Conservation (phyloP, 495 filamentous ascomycete species). For the Aspergillus sparsus region DNA sequence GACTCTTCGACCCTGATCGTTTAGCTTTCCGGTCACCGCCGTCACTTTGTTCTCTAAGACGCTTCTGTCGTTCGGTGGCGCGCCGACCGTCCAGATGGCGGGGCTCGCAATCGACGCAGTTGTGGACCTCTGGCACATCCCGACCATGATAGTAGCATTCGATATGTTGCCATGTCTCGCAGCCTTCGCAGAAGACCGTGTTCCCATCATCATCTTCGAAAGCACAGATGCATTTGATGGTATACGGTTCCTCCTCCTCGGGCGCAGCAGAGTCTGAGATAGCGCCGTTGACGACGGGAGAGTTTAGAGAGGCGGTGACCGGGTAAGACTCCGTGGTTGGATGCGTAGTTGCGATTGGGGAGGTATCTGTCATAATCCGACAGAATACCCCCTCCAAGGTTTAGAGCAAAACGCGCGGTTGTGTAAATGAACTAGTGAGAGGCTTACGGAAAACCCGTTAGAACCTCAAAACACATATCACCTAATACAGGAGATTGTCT, state of each 20-base stretch:
- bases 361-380: conserved; percentile 94
- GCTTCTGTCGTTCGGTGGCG: conserved; percentile 67
- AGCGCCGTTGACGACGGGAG: conserved; percentile 57
- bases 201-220: conserved; percentile 93
- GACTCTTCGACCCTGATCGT: conserved; percentile 66
- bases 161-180: conserved; percentile 98
- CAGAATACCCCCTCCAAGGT: conserved; percentile 59
- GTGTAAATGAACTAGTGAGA: conserved; percentile 17
- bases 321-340: conserved; percentile 64
- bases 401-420: conserved; percentile 29
- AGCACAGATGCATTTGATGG: conserved; percentile 96
- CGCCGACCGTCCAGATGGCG: conserved; percentile 66
- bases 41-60: conserved; percentile 62
- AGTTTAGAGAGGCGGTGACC: conserved; percentile 57
- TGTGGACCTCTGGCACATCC: conserved; percentile 78
- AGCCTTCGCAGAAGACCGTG: conserved; percentile 93
- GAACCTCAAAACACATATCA: conserved; percentile 42
- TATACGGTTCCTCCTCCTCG: conserved; percentile 85
- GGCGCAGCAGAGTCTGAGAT: conserved; percentile 54
- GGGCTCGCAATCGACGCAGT: conserved; percentile 83
- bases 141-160: conserved; percentile 85
- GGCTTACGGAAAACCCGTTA: conserved; percentile 28
- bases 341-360: conserved; percentile 61
- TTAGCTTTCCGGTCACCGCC: conserved; percentile 63
- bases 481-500: background rate